Evolutionary conservation across 805 yeast species (phyloP), one percentile per base, ranked within the genome.

Genomic region (Zygotorulaspora sp.): DNA sequence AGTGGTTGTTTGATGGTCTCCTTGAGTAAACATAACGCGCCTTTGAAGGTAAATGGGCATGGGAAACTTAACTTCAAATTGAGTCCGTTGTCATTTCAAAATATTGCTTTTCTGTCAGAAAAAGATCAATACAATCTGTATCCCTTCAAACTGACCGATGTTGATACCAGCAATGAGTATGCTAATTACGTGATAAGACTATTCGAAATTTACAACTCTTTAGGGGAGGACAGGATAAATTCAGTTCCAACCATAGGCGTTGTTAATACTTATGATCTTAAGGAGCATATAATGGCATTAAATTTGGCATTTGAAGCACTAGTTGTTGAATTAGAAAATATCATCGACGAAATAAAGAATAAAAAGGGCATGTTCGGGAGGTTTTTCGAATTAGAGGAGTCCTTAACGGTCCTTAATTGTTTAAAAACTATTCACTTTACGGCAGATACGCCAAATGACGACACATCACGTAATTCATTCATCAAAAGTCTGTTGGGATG

Each of bases 331-430:
- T 42, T 66, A 16, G 67, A 63, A 35, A 27, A 47, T 6, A 63
- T 52, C 36, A 58, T 67, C 15, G 58, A 58, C 14, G 38, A 49
- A 1, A 57, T 59, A 9, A 66, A 57, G 17, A 51, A 51, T 11
- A 60, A 62, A 9, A 61, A 63, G 20, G 35, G 30, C 18, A 44
- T 31, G 47, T 46, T 43, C 36, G 55, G 44, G 38, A 62, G 56
- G 48, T 56, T 58, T 14, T 53, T 59, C 24, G 70, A 67, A 33
- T 45, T 68, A 23, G 71, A 72, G 35, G 77, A 75, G 38, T 64
- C 70, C 20, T 53, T 72, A 21, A 68, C 70, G 41, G 72, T 83
- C 6, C 52, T 83, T 31, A 78, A 77, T 42, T 74, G 87, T 48
- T 53, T 83, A 18, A 70, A 71, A 34, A 75, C 84, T 0, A 56